Conservation (phyloP, 2,329 filamentous ascomycete species). For the Neopestalotiopsis rosae region DNA sequence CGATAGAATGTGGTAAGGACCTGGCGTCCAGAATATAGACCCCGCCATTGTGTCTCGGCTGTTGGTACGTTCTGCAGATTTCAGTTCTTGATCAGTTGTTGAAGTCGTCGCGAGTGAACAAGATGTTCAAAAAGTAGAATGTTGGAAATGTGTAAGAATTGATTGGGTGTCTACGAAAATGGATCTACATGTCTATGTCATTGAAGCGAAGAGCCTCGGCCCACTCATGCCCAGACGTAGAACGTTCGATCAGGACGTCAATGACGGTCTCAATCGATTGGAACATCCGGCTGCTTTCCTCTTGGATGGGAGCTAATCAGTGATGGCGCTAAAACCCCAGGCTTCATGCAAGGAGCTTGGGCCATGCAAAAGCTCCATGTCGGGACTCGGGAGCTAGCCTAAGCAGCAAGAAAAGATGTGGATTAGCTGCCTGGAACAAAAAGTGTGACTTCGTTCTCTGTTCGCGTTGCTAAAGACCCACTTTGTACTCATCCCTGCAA, state of each 20-base stretch:
- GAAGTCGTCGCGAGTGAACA: not conserved
- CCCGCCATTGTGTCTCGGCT: constrained; percentile 45
- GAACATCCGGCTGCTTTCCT: not conserved
- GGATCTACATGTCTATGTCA: constrained; percentile 1
- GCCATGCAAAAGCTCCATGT: not conserved
- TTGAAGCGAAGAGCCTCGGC: constrained; percentile 1
- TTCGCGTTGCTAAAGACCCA: constrained; percentile 13
- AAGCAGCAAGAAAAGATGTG: not conserved
- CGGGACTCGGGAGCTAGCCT: too few species aligned
- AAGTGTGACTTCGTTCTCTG: constrained; percentile 24
- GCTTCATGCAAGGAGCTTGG: constrained; percentile 18
- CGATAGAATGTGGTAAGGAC: constrained; percentile 79
- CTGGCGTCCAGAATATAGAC: constrained; percentile 65
- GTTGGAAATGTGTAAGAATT: not conserved
- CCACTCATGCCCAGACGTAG: constrained; percentile 4
- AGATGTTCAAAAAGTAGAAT: not conserved
- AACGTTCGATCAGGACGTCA: constrained; percentile 1
- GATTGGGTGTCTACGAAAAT: not conserved
- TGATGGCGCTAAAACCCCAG: not conserved
- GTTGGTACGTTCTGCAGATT: not conserved
- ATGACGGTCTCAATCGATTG: constrained; percentile 14
- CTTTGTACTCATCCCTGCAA: not conserved
- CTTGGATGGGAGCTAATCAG: not conserved
- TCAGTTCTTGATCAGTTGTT: not conserved
- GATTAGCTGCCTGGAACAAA: not conserved